phyloP scores from a whole-genome alignment of 179 eudicot species.

The Beta corolliflora region DNA sequence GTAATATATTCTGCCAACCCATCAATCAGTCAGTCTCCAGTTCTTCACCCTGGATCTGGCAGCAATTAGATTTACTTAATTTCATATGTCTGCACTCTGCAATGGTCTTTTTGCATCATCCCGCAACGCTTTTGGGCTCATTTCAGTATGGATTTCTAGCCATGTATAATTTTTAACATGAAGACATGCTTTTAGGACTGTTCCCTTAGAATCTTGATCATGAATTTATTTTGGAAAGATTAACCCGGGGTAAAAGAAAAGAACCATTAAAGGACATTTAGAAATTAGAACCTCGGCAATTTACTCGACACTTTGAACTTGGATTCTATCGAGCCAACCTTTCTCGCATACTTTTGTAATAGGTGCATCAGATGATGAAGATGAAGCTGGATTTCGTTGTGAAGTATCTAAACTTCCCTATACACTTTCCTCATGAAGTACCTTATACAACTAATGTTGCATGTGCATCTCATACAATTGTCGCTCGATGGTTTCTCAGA shows the following conservation, averaged over 20 bases:
- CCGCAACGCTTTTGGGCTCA: neutral
- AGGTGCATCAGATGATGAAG: neutral
- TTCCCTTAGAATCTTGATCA: neutral
- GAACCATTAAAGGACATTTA: neutral
- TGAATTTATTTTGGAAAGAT: neutral
- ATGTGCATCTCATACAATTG: neutral
- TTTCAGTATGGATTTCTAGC: neutral
- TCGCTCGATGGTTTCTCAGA: neutral
- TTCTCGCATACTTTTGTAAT: neutral
- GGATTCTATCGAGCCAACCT: neutral
- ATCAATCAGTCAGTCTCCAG: neutral
- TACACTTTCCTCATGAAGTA: neutral
- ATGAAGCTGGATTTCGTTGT: slow-evolving; percentile 3
- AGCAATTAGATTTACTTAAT: neutral
- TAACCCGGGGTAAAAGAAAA: neutral
- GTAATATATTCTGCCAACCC: neutral
- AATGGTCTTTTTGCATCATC: neutral
- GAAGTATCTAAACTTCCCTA: neutral
- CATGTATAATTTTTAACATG: neutral
- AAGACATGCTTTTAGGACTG: neutral
- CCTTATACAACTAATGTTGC: neutral
- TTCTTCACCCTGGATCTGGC: neutral
- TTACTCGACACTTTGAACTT: neutral
- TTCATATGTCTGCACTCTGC: neutral
- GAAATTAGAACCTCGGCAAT: neutral